Evolutionary conservation across 306 rosid species (phyloP).

Genomic region (Ammopiptanthus mongolicus): DNA sequence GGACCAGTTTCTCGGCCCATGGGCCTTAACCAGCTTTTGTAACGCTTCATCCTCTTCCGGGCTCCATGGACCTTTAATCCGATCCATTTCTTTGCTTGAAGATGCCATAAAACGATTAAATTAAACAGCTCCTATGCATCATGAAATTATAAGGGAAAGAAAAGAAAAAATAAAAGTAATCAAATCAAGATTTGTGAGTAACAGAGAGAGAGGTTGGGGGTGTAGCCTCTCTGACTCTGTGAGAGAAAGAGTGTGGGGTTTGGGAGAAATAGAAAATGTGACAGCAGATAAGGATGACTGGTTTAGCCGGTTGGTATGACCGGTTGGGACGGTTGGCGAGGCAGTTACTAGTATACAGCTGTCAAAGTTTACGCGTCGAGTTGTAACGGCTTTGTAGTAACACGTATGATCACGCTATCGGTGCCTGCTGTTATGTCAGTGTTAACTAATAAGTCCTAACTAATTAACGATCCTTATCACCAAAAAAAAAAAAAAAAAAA

Average conservation of each 20-base stretch:
- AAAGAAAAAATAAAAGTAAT: background rate
- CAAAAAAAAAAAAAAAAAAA: too few species aligned
- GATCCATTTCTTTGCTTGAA: slow-evolving; percentile 42
- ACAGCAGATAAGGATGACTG: slow-evolving; percentile 34
- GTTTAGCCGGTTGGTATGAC: slow-evolving; percentile 41
- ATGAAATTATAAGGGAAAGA: background rate
- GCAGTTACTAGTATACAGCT: slow-evolving; percentile 66
- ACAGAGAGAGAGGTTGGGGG: background rate
- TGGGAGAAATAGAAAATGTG: slow-evolving; percentile 26
- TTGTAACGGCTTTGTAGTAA: slow-evolving; percentile 7
- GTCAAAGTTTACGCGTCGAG: slow-evolving; percentile 61
- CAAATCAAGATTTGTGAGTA: background rate
- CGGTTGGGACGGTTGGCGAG: slow-evolving; percentile 38
- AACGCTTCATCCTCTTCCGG: slow-evolving; percentile 78
- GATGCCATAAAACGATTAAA: slow-evolving; percentile 20
- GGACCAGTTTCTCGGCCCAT: slow-evolving; percentile 82
- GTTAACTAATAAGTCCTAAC: background rate
- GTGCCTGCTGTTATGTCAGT: background rate
- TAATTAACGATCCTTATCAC: background rate
- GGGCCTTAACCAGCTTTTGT: slow-evolving; percentile 42
- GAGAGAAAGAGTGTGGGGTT: background rate
- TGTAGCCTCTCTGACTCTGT: background rate
- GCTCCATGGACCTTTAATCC: slow-evolving; percentile 92
- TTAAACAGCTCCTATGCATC: too few species aligned
- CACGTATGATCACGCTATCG: slow-evolving; percentile 44